A percentile compares a stretch with the other conserved stretches of the same genome.
phyloP scores from a whole-genome alignment of 2,329 filamentous ascomycete species.

The Colletotrichum noveboracense region DNA sequence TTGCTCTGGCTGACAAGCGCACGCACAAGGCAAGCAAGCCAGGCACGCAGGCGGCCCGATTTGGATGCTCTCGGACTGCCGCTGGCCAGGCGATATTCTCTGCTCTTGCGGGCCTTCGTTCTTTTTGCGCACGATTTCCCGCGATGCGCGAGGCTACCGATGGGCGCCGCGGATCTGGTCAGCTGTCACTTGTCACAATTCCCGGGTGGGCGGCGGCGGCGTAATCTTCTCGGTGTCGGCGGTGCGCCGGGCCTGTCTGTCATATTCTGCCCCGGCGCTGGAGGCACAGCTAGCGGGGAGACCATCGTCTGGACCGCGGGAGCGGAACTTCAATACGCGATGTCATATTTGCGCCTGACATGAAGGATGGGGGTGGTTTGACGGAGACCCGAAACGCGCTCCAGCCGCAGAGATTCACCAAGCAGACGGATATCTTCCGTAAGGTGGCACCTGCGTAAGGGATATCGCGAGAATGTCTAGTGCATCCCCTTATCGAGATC shows the following conservation, averaged over 20 bases:
- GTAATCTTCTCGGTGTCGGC: neutral
- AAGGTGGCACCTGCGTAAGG: neutral
- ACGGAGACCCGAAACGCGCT: neutral
- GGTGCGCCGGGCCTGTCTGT: neutral
- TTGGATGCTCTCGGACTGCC: neutral
- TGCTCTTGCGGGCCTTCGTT: neutral
- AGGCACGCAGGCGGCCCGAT: neutral
- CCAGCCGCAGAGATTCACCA: neutral
- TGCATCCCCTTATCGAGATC: neutral
- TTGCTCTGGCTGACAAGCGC: neutral
- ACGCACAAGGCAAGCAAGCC: neutral
- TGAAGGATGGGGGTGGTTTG: neutral
- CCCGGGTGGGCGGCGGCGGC: neutral
- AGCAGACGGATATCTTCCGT: neutral
- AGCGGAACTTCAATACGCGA: neutral
- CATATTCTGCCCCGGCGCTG: neutral
- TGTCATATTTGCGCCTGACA: neutral
- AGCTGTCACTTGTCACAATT: constrained; percentile 8
- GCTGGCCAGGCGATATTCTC: neutral
- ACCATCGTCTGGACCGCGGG: neutral
- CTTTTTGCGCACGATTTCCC: neutral
- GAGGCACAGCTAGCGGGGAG: neutral
- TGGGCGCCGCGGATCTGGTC: constrained; percentile 1
- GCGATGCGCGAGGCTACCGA: constrained; percentile 2
- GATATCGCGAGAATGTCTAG: neutral